phyloP scores from a whole-genome alignment of 2,329 filamentous ascomycete genomes.

The Parafenestella ontariensis region DNA sequence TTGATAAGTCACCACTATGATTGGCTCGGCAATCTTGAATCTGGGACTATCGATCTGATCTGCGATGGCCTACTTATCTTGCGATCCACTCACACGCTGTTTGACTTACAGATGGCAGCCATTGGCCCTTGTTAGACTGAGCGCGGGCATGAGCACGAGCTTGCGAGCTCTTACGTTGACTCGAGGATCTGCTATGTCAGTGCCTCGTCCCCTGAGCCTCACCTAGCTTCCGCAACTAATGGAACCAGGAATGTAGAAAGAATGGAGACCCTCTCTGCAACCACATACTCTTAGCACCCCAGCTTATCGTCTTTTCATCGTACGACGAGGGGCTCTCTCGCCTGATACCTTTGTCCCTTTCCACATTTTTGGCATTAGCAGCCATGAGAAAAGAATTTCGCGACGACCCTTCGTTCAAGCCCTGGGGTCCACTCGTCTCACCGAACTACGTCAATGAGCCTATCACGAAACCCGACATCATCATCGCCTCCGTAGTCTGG shows the following conservation, averaged over 20 bases:
- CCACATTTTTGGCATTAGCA: background rate
- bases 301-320: background rate
- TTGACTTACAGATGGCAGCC: background rate
- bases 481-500: conserved; percentile 41
- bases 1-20: conserved; percentile 3
- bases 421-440: conserved; percentile 37
- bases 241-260: conserved; percentile 14
- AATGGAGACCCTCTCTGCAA: conserved; percentile 3
- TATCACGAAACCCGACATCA: conserved; percentile 41
- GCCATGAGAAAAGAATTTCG: conserved; percentile 27
- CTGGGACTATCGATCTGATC: conserved; percentile 5
- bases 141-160: background rate
- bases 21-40: background rate
- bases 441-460: conserved; percentile 29
- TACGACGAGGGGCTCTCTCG: background rate
- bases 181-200: conserved; percentile 18
- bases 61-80: background rate
- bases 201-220: conserved; percentile 23
- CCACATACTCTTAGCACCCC: conserved; percentile 3
- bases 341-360: conserved; percentile 1
- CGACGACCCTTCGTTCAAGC: conserved; percentile 23
- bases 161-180: conserved; percentile 30
- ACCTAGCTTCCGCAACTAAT: conserved; percentile 19
- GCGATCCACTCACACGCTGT: background rate
- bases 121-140: background rate